phyloP scores from a whole-genome alignment of 768 basidiomycete genomes.

The Mycena rosella region DNA sequence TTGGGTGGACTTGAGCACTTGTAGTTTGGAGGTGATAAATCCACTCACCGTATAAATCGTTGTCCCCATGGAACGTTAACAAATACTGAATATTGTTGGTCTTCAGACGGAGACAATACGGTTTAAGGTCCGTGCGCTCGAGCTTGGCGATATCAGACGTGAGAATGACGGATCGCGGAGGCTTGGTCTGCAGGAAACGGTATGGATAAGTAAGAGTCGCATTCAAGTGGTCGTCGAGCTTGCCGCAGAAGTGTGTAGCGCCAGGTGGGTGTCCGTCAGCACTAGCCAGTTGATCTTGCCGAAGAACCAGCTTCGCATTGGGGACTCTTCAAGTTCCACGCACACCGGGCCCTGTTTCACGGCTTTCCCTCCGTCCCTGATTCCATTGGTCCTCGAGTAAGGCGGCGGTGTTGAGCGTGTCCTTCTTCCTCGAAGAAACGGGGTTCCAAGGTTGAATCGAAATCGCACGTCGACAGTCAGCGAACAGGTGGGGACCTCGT shows the following conservation, averaged over 20 bases:
- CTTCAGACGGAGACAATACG: slow-evolving; percentile 1
- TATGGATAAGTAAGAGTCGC: background rate
- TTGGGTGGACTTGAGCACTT: background rate
- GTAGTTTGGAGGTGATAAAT: background rate
- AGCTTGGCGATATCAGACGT: background rate
- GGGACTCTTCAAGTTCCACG: background rate
- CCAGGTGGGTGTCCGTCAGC: slow-evolving; percentile 8
- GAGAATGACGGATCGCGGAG: slow-evolving; percentile 9
- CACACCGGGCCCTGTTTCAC: slow-evolving; percentile 11
- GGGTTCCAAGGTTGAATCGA: background rate
- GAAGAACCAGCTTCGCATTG: slow-evolving; percentile 10
- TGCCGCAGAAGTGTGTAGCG: slow-evolving; percentile 4
- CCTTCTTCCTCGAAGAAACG: background rate
- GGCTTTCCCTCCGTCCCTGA: background rate
- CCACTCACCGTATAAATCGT: slow-evolving; percentile 19
- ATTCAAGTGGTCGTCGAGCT: background rate
- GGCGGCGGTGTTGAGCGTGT: slow-evolving; percentile 6
- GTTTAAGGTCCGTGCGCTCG: slow-evolving; percentile 5
- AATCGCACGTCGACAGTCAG: background rate
- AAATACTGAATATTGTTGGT: background rate
- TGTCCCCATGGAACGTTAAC: slow-evolving; percentile 12
- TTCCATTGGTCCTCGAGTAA: background rate
- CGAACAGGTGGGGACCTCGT: slow-evolving; percentile 9
- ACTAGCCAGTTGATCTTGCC: slow-evolving; percentile 14
- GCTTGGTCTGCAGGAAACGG: background rate